Evolutionary conservation across 1,139 yeast genomes (phyloP), one percentile per base, ranked within the genome.

Genomic region (Saccharomycopsis crataegensis): DNA sequence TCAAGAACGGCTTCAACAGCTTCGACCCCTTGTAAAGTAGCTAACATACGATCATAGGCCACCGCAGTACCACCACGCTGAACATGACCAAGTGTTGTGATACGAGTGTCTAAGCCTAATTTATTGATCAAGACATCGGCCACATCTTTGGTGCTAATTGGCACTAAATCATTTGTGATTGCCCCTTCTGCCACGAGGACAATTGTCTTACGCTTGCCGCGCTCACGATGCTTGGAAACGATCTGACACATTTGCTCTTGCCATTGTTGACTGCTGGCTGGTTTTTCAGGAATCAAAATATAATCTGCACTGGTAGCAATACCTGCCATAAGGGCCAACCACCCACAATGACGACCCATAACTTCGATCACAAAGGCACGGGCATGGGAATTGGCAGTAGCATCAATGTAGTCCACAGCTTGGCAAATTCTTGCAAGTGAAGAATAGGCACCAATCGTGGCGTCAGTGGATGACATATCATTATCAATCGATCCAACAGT

Each of bases 321-420:
- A 62, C 98, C 98, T 16, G 98, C 91, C 94, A 90, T 86, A 61
- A 93, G 77, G 1, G 95, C 98, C 62, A 93, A 78, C 99, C 99
- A 93, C 59, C 99, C 99, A 75, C 99, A 93, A 71, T 93, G 96
- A 68, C 99, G 83, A 56, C 99, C 99, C 99, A 93, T 93, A 50
- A 93, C 99, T 71, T 93, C 99, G 57, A 93, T 89, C 48, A 93
- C 96, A 69, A 93, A 93, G 6, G 99, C 99, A 67, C 99, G 82
- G 22, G 97, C 89, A 68, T 93, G 99, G 6, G 98, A 91, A 62
- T 87, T 80, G 22, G 99, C 99, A 40, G 99, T 93, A 49, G 97
- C 96, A 69, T 91, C 97, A 62, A 93, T 93, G 70, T 86, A 90
- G 69, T 93, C 98, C 60, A 91, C 88, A 70, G 91, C 86, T 68